phyloP scores from a whole-genome alignment of 306 rosid species.

The Lathyrus sativus region DNA sequence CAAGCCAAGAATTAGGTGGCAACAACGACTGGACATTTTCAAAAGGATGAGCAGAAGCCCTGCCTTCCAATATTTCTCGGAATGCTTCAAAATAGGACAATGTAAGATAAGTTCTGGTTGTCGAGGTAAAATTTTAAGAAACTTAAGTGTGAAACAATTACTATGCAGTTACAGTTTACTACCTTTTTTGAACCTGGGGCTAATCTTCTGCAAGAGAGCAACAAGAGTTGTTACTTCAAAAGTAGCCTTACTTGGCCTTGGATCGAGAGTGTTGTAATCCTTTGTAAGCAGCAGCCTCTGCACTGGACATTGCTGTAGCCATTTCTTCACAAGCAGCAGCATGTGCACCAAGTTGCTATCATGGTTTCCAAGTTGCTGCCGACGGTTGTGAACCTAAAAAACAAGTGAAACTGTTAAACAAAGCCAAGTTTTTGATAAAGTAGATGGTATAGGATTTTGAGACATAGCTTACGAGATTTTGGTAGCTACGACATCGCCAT shows the following conservation, averaged over 20 bases:
- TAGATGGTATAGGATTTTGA: no score
- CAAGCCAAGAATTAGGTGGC: constrained; percentile 97
- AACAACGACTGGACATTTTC: constrained; percentile 94
- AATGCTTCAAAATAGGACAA: constrained; percentile 63
- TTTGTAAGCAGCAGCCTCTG: no score
- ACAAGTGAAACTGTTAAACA: no score
- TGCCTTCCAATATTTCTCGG: constrained; percentile 89
- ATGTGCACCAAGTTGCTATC: no score
- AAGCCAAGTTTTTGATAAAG: no score
- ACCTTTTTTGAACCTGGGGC: constrained; percentile 94
- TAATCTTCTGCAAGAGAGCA: constrained; percentile 84
- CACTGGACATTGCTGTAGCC: no score
- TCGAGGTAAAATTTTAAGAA: constrained; percentile 13
- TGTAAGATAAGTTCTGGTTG: constrained; percentile 7
- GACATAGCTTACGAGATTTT: no score
- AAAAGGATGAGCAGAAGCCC: constrained; percentile 95
- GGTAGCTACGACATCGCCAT: no score
- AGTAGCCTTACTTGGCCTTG: constrained; percentile 69
- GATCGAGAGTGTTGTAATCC: constrained; percentile 75
- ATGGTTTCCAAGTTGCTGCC: no score
- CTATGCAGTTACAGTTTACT: constrained; percentile 26
- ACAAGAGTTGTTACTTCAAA: constrained; percentile 87
- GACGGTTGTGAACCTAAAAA: no score
- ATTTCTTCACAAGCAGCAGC: no score
- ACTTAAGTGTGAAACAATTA: constrained; percentile 19